Conservation (phyloP, 192 early-diverging fungal species). For the Coemansia umbellata region DNA sequence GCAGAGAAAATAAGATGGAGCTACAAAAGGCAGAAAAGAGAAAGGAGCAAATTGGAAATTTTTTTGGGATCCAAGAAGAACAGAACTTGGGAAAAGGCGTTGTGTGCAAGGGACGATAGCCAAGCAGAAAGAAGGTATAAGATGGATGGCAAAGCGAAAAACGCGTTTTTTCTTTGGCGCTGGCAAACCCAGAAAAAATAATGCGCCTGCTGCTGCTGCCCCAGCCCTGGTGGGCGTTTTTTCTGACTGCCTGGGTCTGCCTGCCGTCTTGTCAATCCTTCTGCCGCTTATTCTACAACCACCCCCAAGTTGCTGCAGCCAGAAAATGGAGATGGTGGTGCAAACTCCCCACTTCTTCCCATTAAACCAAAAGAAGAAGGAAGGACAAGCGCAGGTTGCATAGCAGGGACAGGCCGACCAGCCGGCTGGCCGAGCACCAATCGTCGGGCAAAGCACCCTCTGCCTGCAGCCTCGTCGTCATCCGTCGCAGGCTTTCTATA, state of each 20-base stretch:
- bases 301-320: too few relatives aligned
- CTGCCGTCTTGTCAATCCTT: too few relatives aligned
- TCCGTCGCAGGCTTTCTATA: neutral
- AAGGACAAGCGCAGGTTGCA: neutral
- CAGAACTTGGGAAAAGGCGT: conserved; percentile 1
- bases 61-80: conserved; percentile 1
- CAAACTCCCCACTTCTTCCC: neutral
- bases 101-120: conserved; percentile 5
- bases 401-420: neutral
- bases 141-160: neutral
- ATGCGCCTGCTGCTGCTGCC: too few relatives aligned
- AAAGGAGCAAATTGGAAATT: conserved; percentile 8
- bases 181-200: neutral
- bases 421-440: neutral
- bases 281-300: too few relatives aligned
- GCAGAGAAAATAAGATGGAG: neutral
- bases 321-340: neutral
- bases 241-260: too few relatives aligned
- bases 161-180: conserved; percentile 11
- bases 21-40: conserved; percentile 9
- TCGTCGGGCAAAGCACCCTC: conserved; percentile 1
- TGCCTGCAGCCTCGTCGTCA: conserved; percentile 1
- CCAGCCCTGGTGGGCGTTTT: neutral
- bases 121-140: conserved; percentile 1
- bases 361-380: neutral